Base-by-base conservation (phyloP, 805 yeast genomes). In the Metschnikowia dekortorum region DNA sequence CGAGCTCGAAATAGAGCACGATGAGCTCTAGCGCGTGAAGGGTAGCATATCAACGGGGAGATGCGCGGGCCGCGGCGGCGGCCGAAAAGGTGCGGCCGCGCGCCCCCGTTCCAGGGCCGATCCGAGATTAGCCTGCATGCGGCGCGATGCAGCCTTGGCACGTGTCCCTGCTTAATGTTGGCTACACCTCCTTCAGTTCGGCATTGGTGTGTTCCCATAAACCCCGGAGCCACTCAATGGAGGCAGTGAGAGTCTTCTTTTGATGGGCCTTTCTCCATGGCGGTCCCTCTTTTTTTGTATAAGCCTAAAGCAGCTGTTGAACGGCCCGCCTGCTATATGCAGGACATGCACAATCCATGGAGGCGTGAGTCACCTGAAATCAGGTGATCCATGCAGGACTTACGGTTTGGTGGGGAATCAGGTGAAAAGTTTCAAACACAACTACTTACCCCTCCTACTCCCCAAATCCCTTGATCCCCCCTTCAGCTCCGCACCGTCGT, bases 11-110 rank as follows among this genome's bases (percentile, higher is more conserved):
- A 16, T 51, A 8, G 50, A 45, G 10, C 60, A 57, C 16, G 60
- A 57, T 39, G 60, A 57, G 39, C 57, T 57, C 31, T 54, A 26
- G 44, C 22, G 6, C n/a, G 11, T 5, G 18, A 16, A 2, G 18
- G 0, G 36, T 4, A 22, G 22, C 22, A 22, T 22, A 22, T 22
- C 22, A 22, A 4, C 22, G 22, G 22, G 5, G 22, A 22, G 22
- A 22, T 22, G 22, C 22, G 22, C 22, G 22, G 5, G 22, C 22
- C 22, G 22, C 22, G 22, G 22, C 22, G 22, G 5, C 5, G 22
- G 22, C 22, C 22, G 22, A 22, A 22, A 4, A 22, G 22, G 22
- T 4, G 22, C 22, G 22, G 22, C 22, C 22, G 22, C 22, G 22
- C 22, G 22, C 22, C 32, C n/a, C 44, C 37, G 33, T 14, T 34